These are phyloP conservation scores for Sporothrix protearum DNA, from an alignment of 2,329 filamentous ascomycete species.

Conservation along the genomic window DNA sequence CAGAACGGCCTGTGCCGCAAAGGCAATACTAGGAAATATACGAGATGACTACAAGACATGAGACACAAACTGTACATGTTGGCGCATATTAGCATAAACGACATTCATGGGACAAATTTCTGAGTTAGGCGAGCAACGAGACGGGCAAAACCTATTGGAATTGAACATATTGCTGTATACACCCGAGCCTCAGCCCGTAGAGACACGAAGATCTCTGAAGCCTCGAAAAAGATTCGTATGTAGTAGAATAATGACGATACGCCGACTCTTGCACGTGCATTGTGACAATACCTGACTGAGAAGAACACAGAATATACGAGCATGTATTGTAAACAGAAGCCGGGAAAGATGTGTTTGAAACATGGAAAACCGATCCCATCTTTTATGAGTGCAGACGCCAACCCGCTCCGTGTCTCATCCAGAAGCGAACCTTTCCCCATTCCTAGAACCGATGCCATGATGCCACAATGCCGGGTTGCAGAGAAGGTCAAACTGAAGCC, in stretches of 20 bases:
- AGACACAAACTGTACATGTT: constrained; percentile 10
- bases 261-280: too few relatives aligned
- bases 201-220: too few relatives aligned
- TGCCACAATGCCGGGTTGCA: not conserved
- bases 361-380: not conserved
- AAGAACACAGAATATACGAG: not conserved
- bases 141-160: not conserved
- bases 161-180: not conserved
- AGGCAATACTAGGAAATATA: not conserved
- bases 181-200: too few relatives aligned
- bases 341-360: not conserved
- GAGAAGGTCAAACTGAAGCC: not conserved
- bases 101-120: not conserved
- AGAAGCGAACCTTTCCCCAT: not conserved
- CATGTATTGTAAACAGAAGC: not conserved
- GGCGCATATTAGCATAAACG: not conserved
- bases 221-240: too few relatives aligned
- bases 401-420: not conserved
- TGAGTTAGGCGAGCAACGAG: not conserved
- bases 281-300: not conserved
- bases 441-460: not conserved
- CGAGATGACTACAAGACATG: not conserved
- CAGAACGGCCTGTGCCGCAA: not conserved
- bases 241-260: too few relatives aligned
- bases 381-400: constrained; percentile 1